Evolutionary conservation across 2,329 filamentous ascomycete genomes (phyloP).

Genomic region (Colletotrichum trifolii): DNA sequence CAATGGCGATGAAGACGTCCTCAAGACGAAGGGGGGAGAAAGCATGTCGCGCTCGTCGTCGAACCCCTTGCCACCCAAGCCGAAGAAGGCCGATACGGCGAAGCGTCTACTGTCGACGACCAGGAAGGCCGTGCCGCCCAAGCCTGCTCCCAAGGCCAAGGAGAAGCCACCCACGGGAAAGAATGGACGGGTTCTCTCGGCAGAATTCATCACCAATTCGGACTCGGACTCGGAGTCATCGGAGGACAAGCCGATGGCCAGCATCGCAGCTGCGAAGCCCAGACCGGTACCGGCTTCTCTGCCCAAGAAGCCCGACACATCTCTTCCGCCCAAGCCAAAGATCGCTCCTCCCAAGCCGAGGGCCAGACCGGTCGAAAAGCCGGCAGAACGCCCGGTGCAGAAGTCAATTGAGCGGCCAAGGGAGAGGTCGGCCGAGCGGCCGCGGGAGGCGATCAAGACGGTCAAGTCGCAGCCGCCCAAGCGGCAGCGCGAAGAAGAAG

Average conservation of each 20-base stretch:
- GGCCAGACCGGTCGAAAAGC: constrained; percentile 40
- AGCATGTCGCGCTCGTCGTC: constrained; percentile 62
- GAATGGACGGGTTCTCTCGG: constrained; percentile 61
- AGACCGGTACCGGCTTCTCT: constrained; percentile 40
- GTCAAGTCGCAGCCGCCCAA: constrained; percentile 54
- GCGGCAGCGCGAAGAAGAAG: constrained; percentile 62
- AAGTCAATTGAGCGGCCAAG: constrained; percentile 40
- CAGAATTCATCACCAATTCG: constrained; percentile 67
- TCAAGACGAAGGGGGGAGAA: constrained; percentile 52
- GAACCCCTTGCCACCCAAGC: constrained; percentile 60
- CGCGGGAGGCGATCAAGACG: constrained; percentile 45
- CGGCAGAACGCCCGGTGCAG: constrained; percentile 36
- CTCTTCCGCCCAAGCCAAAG: constrained; percentile 45
- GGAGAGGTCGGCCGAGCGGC: constrained; percentile 38
- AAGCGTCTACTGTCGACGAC: constrained; percentile 62
- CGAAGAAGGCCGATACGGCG: constrained; percentile 68
- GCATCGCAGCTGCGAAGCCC: constrained; percentile 47
- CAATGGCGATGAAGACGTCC: constrained; percentile 44
- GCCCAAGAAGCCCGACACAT: constrained; percentile 43
- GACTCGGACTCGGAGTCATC: constrained; percentile 68
- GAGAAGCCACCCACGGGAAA: constrained; percentile 51
- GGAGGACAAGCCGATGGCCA: constrained; percentile 58
- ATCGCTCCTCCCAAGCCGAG: constrained; percentile 46
- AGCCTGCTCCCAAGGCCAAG: constrained; percentile 57
- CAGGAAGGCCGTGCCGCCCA: constrained; percentile 43